Conservation (phyloP, 805 yeast genomes). For the Wickerhamiella dianesei region DNA sequence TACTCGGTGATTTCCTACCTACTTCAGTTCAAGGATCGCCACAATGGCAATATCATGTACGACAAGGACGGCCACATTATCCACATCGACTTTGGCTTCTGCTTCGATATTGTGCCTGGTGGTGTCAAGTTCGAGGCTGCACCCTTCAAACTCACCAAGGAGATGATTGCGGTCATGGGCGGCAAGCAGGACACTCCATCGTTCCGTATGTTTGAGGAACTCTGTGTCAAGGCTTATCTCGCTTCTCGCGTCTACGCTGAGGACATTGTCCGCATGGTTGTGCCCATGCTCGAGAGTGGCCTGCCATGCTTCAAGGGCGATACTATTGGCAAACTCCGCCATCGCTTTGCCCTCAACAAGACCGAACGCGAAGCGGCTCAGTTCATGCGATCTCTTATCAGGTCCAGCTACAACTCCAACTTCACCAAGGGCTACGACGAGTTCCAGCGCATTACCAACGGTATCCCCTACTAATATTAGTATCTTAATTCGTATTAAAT, state of each 20-base stretch:
- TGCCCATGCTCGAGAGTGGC: slow-evolving; percentile 90
- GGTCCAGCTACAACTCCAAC: slow-evolving; percentile 70
- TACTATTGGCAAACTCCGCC: slow-evolving; percentile 64
- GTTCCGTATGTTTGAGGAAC: slow-evolving; percentile 84
- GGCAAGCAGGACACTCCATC: slow-evolving; percentile 76
- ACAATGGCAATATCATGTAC: slow-evolving; percentile 93
- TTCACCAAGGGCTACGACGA: slow-evolving; percentile 94
- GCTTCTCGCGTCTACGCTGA: slow-evolving; percentile 83
- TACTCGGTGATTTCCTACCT: slow-evolving; percentile 84
- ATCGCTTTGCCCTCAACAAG: slow-evolving; percentile 69
- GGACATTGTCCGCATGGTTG: slow-evolving; percentile 67
- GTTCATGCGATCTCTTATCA: slow-evolving; percentile 60
- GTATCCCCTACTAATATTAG: slow-evolving; percentile 72
- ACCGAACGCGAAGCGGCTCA: slow-evolving; percentile 74
- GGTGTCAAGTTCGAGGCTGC: slow-evolving; percentile 98
- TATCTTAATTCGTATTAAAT: too few species aligned
- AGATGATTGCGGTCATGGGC: slow-evolving; percentile 95
- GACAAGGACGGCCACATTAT: slow-evolving; percentile 90
- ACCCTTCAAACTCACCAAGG: slow-evolving; percentile 90
- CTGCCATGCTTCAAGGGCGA: slow-evolving; percentile 86
- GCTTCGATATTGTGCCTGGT: slow-evolving; percentile 97
- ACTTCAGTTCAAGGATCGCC: slow-evolving; percentile 88
- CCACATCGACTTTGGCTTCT: slow-evolving; percentile 96
- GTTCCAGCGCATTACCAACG: slow-evolving; percentile 91
- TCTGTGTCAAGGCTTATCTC: slow-evolving; percentile 83